A percentile compares a stretch with the other conserved stretches of the same genome.
Conservation (phyloP, 2,329 filamentous ascomycete species). For the Monosporascus sp. region DNA sequence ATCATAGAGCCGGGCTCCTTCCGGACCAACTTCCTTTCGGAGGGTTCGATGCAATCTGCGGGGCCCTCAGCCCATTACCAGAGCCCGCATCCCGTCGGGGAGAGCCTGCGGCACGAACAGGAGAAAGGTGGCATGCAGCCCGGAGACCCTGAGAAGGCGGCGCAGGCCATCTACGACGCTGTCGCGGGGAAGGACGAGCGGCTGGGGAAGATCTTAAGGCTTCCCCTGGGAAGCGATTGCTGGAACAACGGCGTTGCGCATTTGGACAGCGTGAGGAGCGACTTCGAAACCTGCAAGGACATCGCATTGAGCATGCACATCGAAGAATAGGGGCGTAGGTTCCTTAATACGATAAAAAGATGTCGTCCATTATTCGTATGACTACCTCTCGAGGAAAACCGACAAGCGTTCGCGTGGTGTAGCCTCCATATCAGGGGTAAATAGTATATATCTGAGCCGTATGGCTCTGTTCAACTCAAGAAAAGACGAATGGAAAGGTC, state of each 20-base stretch:
- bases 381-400: no score
- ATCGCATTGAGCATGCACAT: neutral
- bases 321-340: neutral
- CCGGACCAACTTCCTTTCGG: neutral
- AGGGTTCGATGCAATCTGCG: neutral
- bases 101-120: neutral
- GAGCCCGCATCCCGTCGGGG: neutral
- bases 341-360: no score
- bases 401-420: no score
- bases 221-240: neutral
- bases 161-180: neutral
- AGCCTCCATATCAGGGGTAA: no score
- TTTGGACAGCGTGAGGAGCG: neutral
- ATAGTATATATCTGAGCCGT: no score
- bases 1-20: neutral
- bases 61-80: neutral
- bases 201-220: neutral
- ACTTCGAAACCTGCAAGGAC: neutral
- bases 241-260: neutral
- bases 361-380: no score
- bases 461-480: no score
- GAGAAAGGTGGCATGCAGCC: neutral
- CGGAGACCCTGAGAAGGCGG: neutral
- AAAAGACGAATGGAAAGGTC: no score
- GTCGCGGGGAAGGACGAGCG: neutral